Percentiles rank a stretch among this genome's conserved stretches.
Conservation (phyloP, 2,329 filamentous ascomycete genomes). For the Colletotrichum phormii region DNA sequence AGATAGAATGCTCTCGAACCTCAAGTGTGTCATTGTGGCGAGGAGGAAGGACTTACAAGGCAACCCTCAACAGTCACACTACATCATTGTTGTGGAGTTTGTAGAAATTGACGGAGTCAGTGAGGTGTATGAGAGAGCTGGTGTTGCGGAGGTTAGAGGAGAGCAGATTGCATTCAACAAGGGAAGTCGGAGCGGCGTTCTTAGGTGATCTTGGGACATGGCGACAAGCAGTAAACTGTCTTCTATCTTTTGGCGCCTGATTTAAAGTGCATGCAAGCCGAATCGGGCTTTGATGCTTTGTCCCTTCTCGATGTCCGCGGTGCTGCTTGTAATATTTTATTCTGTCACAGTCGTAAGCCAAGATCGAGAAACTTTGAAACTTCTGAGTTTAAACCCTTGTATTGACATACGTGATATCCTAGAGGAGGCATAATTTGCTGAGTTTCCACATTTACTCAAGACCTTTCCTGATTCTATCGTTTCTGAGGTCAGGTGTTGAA, state of each 20-base stretch:
- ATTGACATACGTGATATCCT: too few relatives aligned
- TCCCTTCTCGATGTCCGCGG: too few relatives aligned
- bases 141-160: background rate
- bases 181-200: background rate
- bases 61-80: background rate
- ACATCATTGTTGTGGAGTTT: background rate
- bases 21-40: constrained; percentile 8
- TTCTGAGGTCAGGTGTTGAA: too few relatives aligned
- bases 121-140: background rate
- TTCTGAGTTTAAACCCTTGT: too few relatives aligned
- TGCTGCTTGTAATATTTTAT: too few relatives aligned
- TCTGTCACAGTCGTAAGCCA: too few relatives aligned
- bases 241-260: background rate
- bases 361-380: too few relatives aligned
- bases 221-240: background rate
- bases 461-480: too few relatives aligned
- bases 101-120: background rate
- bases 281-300: too few relatives aligned
- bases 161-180: constrained; percentile 5
- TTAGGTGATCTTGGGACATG: background rate
- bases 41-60: background rate
- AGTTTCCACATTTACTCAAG: too few relatives aligned
- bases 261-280: too few relatives aligned
- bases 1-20: background rate
- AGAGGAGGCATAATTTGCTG: too few relatives aligned